These are phyloP conservation scores for Umbilicus rupestris DNA, from an alignment of 164 flowering plant species.

Conservation along the genomic window DNA sequence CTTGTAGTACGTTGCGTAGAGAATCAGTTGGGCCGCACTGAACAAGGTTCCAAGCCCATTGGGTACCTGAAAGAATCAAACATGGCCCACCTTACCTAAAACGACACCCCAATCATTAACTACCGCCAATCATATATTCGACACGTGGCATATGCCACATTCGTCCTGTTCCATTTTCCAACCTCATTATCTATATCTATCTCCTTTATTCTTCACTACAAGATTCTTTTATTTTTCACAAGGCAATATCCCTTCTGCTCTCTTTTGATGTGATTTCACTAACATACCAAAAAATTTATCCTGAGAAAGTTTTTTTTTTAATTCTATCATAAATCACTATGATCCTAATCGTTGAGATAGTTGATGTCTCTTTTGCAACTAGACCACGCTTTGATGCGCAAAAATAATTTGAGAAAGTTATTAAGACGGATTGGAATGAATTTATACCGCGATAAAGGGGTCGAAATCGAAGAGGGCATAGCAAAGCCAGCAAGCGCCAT, in stretches of 20 bases:
- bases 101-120: neutral
- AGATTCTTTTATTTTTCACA: too few species aligned
- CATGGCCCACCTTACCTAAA: neutral
- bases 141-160: neutral
- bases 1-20: constrained; percentile 63
- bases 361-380: neutral
- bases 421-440: too few species aligned
- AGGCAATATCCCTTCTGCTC: too few species aligned
- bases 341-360: neutral
- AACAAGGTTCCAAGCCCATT: constrained; percentile 55
- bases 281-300: too few species aligned
- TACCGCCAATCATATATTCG: neutral
- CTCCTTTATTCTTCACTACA: too few species aligned
- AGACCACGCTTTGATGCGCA: neutral
- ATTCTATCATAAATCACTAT: too few species aligned
- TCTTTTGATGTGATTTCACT: too few species aligned
- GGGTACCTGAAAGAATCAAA: constrained; percentile 37
- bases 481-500: constrained; percentile 51
- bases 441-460: constrained; percentile 38
- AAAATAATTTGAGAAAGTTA: neutral
- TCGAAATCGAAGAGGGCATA: constrained; percentile 68
- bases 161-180: too few species aligned
- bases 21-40: constrained; percentile 43
- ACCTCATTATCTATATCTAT: too few species aligned
- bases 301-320: too few species aligned